Evolutionary conservation across 352 stramenopile genomes (phyloP).

Genomic region (Aphanomyces astaci): DNA sequence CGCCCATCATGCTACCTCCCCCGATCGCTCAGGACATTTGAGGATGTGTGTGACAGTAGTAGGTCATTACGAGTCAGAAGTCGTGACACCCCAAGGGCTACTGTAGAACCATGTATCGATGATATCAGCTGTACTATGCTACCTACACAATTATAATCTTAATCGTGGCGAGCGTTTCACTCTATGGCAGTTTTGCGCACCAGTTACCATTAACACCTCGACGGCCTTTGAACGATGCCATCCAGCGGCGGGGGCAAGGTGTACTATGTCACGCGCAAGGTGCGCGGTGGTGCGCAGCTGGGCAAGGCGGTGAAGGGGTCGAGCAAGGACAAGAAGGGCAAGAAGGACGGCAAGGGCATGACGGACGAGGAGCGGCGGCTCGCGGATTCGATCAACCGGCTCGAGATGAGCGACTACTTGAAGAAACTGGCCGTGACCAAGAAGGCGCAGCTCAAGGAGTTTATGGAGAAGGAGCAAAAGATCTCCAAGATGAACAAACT

Average conservation of each 20-base stretch:
- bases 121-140: too few species aligned
- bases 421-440: conserved; percentile 73
- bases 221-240: too few species aligned
- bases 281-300: conserved; percentile 58
- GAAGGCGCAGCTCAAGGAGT: conserved; percentile 64
- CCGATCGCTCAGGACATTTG: too few species aligned
- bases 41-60: too few species aligned
- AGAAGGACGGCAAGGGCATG: conserved; percentile 41
- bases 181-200: too few species aligned
- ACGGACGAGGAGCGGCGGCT: conserved; percentile 64
- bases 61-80: too few species aligned
- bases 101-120: too few species aligned
- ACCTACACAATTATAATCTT: too few species aligned
- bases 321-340: conserved; percentile 63
- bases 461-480: conserved; percentile 63
- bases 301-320: conserved; percentile 72
- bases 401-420: conserved; percentile 83
- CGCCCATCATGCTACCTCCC: too few species aligned
- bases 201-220: too few species aligned
- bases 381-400: conserved; percentile 66
- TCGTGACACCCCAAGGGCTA: too few species aligned
- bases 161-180: too few species aligned
- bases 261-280: conserved; percentile 15
- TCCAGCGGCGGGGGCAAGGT: not conserved
- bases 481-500: conserved; percentile 79